A percentile compares a stretch with the other conserved stretches of the same genome.
These are phyloP conservation scores for Penicillium sp. DNA, from an alignment of 2,329 filamentous ascomycete species.

Conservation along the genomic window DNA sequence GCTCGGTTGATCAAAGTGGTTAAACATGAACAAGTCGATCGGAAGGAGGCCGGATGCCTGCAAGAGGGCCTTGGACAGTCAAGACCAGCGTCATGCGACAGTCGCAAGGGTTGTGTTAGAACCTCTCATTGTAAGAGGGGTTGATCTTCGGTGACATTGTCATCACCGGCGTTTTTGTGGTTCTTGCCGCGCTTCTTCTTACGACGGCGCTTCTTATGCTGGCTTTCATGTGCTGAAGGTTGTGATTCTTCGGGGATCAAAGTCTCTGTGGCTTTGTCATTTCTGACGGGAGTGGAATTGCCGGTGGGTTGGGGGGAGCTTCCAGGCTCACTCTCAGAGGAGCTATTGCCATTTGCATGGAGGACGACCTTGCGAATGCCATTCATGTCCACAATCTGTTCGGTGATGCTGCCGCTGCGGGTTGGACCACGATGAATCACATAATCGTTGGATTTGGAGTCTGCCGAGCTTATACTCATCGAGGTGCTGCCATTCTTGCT, in stretches of 20 bases:
- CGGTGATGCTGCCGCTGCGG: conserved; percentile 70
- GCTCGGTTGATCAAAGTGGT: too few species aligned
- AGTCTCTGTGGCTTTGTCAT: conserved; percentile 1
- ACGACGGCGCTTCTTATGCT: conserved; percentile 16
- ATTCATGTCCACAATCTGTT: conserved; percentile 67
- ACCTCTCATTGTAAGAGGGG: conserved; percentile 14
- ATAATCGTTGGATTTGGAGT: conserved; percentile 16
- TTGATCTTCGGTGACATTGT: conserved; percentile 13
- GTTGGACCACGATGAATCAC: conserved; percentile 45
- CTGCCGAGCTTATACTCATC: conserved; percentile 20
- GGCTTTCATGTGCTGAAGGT: conserved; percentile 1
- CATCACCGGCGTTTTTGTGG: conserved; percentile 8
- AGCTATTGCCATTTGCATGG: conserved; percentile 58
- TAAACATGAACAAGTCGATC: too few species aligned
- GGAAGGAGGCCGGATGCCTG: not conserved
- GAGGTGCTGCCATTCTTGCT: conserved; percentile 18
- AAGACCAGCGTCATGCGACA: too few species aligned
- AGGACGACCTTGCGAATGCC: conserved; percentile 72
- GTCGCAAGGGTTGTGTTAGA: not conserved
- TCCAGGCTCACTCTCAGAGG: conserved; percentile 33
- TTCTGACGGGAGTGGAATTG: conserved; percentile 4
- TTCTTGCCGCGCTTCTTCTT: conserved; percentile 20
- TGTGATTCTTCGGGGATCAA: conserved; percentile 1
- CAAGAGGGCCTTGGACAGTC: too few species aligned
- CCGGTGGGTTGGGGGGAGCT: conserved; percentile 9